These are phyloP conservation scores for Paralagenidium karlingii DNA, from an alignment of 352 stramenopile species.

Conservation along the genomic window DNA sequence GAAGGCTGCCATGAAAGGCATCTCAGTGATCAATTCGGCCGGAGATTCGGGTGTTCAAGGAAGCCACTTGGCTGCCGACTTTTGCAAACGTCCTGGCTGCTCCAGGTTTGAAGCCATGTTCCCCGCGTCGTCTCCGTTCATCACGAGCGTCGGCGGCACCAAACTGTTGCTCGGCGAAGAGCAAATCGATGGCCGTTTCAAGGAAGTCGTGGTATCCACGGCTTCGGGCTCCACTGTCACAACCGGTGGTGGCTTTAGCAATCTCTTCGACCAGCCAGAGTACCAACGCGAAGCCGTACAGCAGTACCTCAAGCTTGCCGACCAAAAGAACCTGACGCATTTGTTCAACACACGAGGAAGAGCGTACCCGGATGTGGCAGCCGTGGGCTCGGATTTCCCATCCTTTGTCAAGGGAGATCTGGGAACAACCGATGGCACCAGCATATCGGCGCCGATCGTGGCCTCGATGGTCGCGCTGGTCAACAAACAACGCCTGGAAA, in stretches of 20 bases:
- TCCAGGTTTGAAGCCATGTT: constrained; percentile 53
- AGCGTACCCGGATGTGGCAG: constrained; percentile 53
- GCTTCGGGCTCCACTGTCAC: constrained; percentile 43
- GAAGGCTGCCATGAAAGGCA: constrained; percentile 52
- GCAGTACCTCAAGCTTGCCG: constrained; percentile 17
- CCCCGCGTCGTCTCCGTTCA: constrained; percentile 57
- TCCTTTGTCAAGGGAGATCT: constrained; percentile 42
- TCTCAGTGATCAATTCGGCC: constrained; percentile 51
- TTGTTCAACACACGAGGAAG: constrained; percentile 30
- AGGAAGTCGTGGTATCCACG: constrained; percentile 35
- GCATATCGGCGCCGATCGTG: constrained; percentile 51
- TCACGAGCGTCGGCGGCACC: constrained; percentile 53
- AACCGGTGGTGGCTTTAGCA: constrained; percentile 59
- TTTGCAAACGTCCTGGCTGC: constrained; percentile 25
- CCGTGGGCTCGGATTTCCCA: constrained; percentile 45
- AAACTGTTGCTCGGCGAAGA: constrained; percentile 7
- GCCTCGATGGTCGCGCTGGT: constrained; percentile 46
- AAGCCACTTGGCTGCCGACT: constrained; percentile 25
- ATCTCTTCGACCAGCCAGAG: constrained; percentile 23
- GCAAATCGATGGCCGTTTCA: constrained; percentile 19
- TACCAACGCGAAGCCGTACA: constrained; percentile 31
- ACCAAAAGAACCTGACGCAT: constrained; percentile 7
- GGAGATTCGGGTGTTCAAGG: constrained; percentile 49
- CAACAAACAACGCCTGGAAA: constrained; percentile 29
- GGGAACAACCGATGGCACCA: constrained; percentile 50